Base-by-base conservation (phyloP, 2,329 filamentous ascomycete species). In the Diplodia sapinea region DNA sequence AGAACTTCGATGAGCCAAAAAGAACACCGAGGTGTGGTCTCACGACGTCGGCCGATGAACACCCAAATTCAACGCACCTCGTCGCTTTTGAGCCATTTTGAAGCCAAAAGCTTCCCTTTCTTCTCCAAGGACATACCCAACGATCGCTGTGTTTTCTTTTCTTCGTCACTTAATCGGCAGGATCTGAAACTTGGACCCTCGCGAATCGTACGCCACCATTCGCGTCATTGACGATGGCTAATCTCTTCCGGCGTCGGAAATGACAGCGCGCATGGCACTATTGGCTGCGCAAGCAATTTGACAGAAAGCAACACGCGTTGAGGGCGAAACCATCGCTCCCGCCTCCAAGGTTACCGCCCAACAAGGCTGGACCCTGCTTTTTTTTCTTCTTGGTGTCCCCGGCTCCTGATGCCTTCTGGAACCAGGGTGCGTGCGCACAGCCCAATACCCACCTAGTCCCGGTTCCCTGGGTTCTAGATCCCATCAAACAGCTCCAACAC, bases 341-440 rank as follows among this genome's bases (percentile, higher is more conserved):
- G 17, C 23, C 40, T 2, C 20, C 38, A 59, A 47, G 9, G 11
- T 7, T 40, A 29, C 12, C 15, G 20, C 36, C 23, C 12, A n/a
- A 47, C 55, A 59, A 59, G 55, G 55, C 55, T 29, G 36, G 13
- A 47, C 55, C 55, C 55, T 59, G 55, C 31, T 12, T 12, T 33
- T 15, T 26, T 17, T 12, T 26, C n/a, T 36, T 17, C 36, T 23
- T 20, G 36, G 23, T 38, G 20, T 47, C 40, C 7, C 15, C 9
- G 6, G 4, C n/a, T n/a, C 31, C 20, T 56, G 3, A 17, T 20
- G 31, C 31, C 31, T 20, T 31, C 12, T 12, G 8, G 23, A 26
- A 36, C 20, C 31, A 55, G 31, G 17, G 7, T 20, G 29, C 9
- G 29, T 13, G 55, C 36, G 55, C 17, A 23, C 36, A 59, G 20